A percentile compares a stretch with the other conserved stretches of the same genome.
phyloP scores from a whole-genome alignment of 768 basidiomycete genomes.

The Mycena epipterygia region DNA sequence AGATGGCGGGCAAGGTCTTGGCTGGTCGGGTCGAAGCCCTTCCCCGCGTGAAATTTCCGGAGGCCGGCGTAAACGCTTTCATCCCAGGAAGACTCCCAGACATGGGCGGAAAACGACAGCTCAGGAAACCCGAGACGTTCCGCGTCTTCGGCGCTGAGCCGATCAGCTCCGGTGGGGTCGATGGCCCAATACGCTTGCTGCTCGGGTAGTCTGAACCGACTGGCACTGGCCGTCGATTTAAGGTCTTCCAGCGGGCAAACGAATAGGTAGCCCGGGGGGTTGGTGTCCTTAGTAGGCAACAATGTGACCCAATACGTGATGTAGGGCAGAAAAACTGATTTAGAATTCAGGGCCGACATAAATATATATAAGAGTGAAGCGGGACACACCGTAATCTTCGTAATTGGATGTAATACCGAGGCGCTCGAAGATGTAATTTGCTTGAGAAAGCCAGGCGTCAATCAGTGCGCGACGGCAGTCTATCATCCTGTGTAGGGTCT shows the following conservation, averaged over 20 bases:
- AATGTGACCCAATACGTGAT: neutral
- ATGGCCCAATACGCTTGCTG: neutral
- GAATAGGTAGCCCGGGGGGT: neutral
- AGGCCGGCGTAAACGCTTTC: neutral
- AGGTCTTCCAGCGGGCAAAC: neutral
- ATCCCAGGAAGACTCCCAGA: neutral
- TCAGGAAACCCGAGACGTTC: neutral
- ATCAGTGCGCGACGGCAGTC: neutral
- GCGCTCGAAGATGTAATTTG: slow-evolving; percentile 2
- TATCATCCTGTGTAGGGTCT: neutral
- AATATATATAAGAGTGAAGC: no score
- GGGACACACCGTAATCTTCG: slow-evolving; percentile 1
- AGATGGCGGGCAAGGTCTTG: neutral
- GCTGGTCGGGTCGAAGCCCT: neutral
- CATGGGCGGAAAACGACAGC: neutral
- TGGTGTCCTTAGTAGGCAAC: neutral
- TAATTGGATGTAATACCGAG: neutral
- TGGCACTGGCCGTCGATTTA: neutral
- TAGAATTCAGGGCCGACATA: neutral
- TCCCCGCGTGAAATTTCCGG: neutral
- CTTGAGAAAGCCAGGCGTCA: neutral
- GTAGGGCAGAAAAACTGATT: neutral
- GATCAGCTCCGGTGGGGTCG: neutral
- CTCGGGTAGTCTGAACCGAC: neutral
- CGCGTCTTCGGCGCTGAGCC: neutral